Conservation (phyloP, 2,329 filamentous ascomycete species). For the Fusarium pseudoanthophilum region DNA sequence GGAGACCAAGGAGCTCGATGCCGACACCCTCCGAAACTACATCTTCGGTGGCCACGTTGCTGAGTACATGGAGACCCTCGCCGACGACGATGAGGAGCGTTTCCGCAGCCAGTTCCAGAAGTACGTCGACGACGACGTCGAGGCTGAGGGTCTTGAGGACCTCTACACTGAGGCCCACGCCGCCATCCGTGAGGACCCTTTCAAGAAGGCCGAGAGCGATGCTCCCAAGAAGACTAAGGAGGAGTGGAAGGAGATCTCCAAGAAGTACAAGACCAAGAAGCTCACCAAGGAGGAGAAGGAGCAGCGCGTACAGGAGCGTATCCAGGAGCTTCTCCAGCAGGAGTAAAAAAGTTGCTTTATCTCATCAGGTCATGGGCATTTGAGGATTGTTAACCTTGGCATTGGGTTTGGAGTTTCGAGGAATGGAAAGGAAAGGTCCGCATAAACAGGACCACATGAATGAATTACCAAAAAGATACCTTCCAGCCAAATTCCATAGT, state of each 20-base stretch:
- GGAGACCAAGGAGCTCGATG: constrained; percentile 96
- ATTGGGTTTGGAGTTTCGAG: constrained; percentile 55
- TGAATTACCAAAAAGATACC: constrained; percentile 50
- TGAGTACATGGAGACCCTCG: constrained; percentile 99
- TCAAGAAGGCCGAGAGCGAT: constrained; percentile 85
- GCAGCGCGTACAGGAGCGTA: constrained; percentile 88
- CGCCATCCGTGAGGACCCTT: constrained; percentile 96
- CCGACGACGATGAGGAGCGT: constrained; percentile 99
- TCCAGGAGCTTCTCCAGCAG: constrained; percentile 78
- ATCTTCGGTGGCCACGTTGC: constrained; percentile 98
- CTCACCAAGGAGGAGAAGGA: constrained; percentile 85
- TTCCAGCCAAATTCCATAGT: constrained; percentile 48
- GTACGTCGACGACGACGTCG: constrained; percentile 96
- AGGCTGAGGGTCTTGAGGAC: constrained; percentile 97
- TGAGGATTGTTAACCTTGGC: constrained; percentile 47
- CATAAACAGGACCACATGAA: constrained; percentile 51
- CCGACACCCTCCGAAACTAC: constrained; percentile 98
- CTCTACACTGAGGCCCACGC: constrained; percentile 94
- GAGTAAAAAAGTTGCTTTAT: constrained; percentile 49
- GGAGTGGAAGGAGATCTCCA: constrained; percentile 93
- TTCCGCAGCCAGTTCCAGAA: constrained; percentile 98
- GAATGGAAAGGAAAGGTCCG: constrained; percentile 50
- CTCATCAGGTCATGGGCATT: constrained; percentile 39
- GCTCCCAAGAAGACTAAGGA: constrained; percentile 96
- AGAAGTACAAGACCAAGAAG: constrained; percentile 86